These are phyloP conservation scores for Leptodontidium sp. DNA, from an alignment of 2,329 filamentous ascomycete genomes.

Conservation along the genomic window DNA sequence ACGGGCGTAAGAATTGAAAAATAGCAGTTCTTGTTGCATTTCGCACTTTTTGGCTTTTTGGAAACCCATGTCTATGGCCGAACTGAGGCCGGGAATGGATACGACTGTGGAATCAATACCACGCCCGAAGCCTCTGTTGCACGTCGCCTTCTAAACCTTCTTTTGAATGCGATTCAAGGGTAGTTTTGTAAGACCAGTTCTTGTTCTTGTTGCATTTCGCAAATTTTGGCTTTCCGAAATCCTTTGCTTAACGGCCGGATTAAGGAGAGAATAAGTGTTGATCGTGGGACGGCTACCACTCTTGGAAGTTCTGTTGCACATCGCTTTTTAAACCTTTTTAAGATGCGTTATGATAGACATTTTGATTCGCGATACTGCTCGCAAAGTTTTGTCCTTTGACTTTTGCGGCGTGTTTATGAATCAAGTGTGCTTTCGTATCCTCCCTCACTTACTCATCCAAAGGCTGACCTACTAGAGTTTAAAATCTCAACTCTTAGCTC, in stretches of 20 bases:
- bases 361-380: too few relatives aligned
- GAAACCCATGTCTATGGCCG: background rate
- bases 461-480: too few relatives aligned
- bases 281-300: too few relatives aligned
- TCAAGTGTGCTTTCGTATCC: too few relatives aligned
- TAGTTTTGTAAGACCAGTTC: background rate
- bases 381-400: too few relatives aligned
- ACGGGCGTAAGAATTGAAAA: background rate
- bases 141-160: background rate
- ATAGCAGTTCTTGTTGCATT: background rate
- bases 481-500: too few relatives aligned
- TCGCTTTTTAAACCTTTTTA: background rate
- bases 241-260: background rate
- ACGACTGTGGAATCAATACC: background rate
- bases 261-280: too few relatives aligned
- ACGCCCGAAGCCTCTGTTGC: background rate
- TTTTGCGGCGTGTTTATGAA: too few relatives aligned
- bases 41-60: background rate
- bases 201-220: constrained; percentile 7
- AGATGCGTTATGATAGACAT: too few relatives aligned
- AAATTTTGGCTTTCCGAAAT: background rate
- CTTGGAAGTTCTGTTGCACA: background rate
- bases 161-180: background rate
- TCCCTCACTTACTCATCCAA: too few relatives aligned
- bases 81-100: background rate